A percentile compares a stretch with the other conserved stretches of the same genome.
Evolutionary conservation across 2,329 filamentous ascomycete genomes (phyloP).

Genomic region (Hymenoscyphus salicellus): DNA sequence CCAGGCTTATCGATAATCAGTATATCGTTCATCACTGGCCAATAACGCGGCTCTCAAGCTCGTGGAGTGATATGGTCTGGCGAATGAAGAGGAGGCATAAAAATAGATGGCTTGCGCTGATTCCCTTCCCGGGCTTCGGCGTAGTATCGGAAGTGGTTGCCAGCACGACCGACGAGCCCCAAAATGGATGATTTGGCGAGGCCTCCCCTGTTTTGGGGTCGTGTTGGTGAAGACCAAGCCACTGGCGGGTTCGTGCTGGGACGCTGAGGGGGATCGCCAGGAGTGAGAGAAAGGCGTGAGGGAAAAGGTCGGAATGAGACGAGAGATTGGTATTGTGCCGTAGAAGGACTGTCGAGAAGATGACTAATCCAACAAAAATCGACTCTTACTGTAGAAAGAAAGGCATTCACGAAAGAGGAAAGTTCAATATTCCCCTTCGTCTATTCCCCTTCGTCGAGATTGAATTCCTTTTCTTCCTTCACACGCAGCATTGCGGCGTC

Average conservation of each 20-base stretch:
- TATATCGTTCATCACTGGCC: background rate
- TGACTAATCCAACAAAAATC: background rate
- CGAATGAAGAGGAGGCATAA: background rate
- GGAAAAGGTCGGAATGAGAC: background rate
- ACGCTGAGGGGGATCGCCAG: background rate
- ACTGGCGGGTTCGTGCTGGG: background rate
- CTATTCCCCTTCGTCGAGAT: background rate
- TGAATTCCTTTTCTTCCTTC: background rate
- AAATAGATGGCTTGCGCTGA: background rate
- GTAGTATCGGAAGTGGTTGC: background rate
- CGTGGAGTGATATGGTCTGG: background rate
- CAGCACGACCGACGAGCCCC: background rate
- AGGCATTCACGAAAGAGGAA: background rate
- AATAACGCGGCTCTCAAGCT: background rate
- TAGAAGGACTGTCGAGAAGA: too few relatives aligned
- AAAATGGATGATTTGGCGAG: background rate
- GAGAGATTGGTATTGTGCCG: too few relatives aligned
- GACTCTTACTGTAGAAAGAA: too few relatives aligned
- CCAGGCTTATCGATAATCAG: background rate
- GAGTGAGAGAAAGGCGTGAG: background rate
- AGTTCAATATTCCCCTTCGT: background rate
- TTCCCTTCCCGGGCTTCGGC: background rate
- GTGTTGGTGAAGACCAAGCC: background rate
- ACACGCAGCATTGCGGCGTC: background rate
- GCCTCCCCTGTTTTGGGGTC: background rate